These are phyloP conservation scores for Neurospora cerealis DNA, from an alignment of 495 filamentous ascomycete genomes.

Conservation along the genomic window DNA sequence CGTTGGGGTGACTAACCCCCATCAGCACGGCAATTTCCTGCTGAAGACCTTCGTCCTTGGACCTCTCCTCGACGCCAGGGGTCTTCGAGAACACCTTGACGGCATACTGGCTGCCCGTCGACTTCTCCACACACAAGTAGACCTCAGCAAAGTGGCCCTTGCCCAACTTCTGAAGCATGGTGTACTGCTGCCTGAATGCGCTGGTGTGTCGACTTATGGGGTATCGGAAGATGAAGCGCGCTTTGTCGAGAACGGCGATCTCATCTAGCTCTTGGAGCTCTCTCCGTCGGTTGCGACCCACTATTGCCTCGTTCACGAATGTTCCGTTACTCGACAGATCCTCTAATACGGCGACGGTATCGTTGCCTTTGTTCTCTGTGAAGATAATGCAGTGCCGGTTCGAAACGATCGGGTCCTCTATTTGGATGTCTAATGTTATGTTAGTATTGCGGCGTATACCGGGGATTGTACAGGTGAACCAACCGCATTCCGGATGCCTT, in stretches of 20 bases:
- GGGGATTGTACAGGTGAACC: slow-evolving; percentile 18
- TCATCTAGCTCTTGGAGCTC: slow-evolving; percentile 85
- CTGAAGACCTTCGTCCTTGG: slow-evolving; percentile 74
- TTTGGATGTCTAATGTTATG: slow-evolving; percentile 52
- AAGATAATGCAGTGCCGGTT: slow-evolving; percentile 93
- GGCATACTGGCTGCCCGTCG: slow-evolving; percentile 72
- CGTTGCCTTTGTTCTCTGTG: slow-evolving; percentile 73
- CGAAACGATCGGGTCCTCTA: slow-evolving; percentile 78
- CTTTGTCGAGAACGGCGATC: slow-evolving; percentile 71
- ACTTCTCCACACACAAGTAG: slow-evolving; percentile 79
- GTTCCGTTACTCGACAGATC: slow-evolving; percentile 96
- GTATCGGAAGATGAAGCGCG: slow-evolving; percentile 83
- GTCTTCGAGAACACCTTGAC: slow-evolving; percentile 91
- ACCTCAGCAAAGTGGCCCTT: slow-evolving; percentile 97
- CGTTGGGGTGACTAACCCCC: slow-evolving; percentile 91
- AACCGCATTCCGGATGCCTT: slow-evolving; percentile 90
- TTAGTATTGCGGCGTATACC: slow-evolving; percentile 7
- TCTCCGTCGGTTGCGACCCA: slow-evolving; percentile 85
- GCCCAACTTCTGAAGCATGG: slow-evolving; percentile 73
- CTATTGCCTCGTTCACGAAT: slow-evolving; percentile 82
- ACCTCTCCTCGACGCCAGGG: slow-evolving; percentile 64
- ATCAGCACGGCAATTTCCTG: slow-evolving; percentile 95
- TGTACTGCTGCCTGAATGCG: slow-evolving; percentile 79
- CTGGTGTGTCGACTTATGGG: slow-evolving; percentile 65
- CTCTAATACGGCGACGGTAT: slow-evolving; percentile 71